Evolutionary conservation across 768 basidiomycete genomes (phyloP).

Genomic region (Xanthoconium stramineum): DNA sequence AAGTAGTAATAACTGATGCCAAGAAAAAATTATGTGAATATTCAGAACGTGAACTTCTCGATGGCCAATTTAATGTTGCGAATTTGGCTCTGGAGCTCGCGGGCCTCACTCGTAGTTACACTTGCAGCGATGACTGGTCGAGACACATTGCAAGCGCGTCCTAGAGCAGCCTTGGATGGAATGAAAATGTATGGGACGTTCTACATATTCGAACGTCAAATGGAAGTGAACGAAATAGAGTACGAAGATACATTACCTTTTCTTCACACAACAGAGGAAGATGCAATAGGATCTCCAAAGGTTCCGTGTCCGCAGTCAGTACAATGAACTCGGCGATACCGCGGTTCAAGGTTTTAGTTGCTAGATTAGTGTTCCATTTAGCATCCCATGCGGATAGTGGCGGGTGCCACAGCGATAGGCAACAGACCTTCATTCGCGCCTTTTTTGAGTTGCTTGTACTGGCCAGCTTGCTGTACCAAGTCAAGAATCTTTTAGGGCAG

Average conservation of each 20-base stretch:
- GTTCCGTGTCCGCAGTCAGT: constrained; percentile 94
- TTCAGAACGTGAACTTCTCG: constrained; percentile 59
- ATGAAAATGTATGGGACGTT: constrained; percentile 97
- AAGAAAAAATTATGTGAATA: background rate
- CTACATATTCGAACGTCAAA: constrained; percentile 37
- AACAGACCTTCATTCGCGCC: constrained; percentile 93
- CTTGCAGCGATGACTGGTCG: constrained; percentile 94
- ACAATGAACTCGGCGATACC: constrained; percentile 98
- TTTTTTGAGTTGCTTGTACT: constrained; percentile 98
- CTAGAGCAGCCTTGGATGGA: constrained; percentile 92
- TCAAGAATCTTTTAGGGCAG: constrained; percentile 73
- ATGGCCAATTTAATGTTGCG: constrained; percentile 78
- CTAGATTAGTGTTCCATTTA: constrained; percentile 38
- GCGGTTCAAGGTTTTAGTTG: constrained; percentile 97
- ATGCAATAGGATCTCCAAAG: constrained; percentile 95
- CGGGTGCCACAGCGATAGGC: background rate
- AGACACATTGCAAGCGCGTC: constrained; percentile 93
- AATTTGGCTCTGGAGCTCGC: constrained; percentile 89
- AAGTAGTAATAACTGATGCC: background rate
- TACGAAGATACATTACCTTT: constrained; percentile 55
- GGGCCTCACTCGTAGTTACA: constrained; percentile 94
- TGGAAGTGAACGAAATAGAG: background rate
- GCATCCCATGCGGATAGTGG: background rate
- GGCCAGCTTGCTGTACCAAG: constrained; percentile 90
- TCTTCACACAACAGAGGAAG: constrained; percentile 97